Conservation (phyloP, 768 basidiomycete genomes). For the Collybia mongolica region DNA sequence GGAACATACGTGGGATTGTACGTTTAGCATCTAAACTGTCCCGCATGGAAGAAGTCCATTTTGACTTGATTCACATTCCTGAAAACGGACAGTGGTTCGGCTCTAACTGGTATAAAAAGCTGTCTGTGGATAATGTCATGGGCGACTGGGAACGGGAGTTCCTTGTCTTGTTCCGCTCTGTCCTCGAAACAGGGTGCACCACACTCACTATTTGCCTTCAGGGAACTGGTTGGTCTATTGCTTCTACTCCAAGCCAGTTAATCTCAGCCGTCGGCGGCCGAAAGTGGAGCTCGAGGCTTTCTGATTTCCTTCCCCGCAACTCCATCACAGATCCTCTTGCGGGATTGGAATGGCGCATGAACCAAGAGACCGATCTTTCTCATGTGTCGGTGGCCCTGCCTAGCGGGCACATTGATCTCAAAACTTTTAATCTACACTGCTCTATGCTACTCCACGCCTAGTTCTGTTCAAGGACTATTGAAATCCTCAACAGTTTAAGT, state of each 20-base stretch:
- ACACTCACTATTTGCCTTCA: constrained; percentile 8
- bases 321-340: no score
- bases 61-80: constrained; percentile 1
- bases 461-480: constrained; percentile 20
- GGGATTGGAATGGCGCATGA: no score
- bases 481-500: constrained; percentile 16
- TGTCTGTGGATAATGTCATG: neutral
- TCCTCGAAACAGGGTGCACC: constrained; percentile 8
- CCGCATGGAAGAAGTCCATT: constrained; percentile 6
- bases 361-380: no score
- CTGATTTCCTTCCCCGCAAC: no score
- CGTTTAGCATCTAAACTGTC: neutral
- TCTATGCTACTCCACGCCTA: constrained; percentile 18
- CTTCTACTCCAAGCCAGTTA: neutral
- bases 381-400: no score
- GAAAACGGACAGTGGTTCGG: no score
- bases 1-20: constrained; percentile 2
- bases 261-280: neutral
- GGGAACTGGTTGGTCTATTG: neutral
- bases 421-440: constrained; percentile 20
- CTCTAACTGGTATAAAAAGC: no score
- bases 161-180: constrained; percentile 1
- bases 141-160: constrained; percentile 8
- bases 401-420: no score
- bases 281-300: neutral